These are phyloP conservation scores for Plectranthus barbatus DNA, from an alignment of 257 asterid genomes.

Conservation along the genomic window DNA sequence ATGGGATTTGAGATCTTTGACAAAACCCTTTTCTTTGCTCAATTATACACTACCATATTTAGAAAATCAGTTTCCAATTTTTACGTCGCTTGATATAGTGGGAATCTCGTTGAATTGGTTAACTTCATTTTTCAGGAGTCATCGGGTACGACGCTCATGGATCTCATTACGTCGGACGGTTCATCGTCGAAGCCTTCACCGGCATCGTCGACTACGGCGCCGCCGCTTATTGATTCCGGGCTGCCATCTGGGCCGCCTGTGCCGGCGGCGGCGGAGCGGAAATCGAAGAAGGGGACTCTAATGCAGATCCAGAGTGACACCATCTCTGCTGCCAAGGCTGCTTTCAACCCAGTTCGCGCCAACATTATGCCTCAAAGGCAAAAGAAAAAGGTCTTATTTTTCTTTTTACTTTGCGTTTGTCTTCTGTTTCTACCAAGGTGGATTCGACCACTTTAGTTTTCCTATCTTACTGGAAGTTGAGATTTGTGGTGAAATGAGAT, in stretches of 20 bases:
- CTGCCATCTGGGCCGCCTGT: constrained; percentile 34
- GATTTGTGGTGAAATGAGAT: neutral
- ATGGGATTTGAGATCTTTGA: neutral
- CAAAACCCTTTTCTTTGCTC: neutral
- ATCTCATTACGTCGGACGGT: constrained; percentile 94
- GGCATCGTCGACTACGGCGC: constrained; percentile 43
- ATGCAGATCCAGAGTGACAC: constrained; percentile 99
- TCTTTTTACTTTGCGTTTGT: neutral
- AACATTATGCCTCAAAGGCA: constrained; percentile 82
- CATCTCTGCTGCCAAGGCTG: constrained; percentile 87
- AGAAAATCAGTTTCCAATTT: constrained; percentile 7
- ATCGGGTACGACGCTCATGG: constrained; percentile 91
- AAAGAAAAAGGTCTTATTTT: constrained; percentile 53
- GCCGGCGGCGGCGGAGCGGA: constrained; percentile 65
- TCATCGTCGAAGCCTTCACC: constrained; percentile 46
- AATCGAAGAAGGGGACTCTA: constrained; percentile 76
- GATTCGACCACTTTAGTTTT: neutral
- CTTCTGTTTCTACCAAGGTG: neutral
- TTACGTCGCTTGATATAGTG: neutral
- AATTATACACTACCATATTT: neutral
- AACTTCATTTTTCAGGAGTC: constrained; percentile 48
- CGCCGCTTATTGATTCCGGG: constrained; percentile 44
- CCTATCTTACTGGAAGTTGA: neutral
- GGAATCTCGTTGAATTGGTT: neutral
- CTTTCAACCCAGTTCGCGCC: constrained; percentile 68